Conservation (phyloP, 352 stramenopile genomes). For the Globisporangium radiosum region DNA sequence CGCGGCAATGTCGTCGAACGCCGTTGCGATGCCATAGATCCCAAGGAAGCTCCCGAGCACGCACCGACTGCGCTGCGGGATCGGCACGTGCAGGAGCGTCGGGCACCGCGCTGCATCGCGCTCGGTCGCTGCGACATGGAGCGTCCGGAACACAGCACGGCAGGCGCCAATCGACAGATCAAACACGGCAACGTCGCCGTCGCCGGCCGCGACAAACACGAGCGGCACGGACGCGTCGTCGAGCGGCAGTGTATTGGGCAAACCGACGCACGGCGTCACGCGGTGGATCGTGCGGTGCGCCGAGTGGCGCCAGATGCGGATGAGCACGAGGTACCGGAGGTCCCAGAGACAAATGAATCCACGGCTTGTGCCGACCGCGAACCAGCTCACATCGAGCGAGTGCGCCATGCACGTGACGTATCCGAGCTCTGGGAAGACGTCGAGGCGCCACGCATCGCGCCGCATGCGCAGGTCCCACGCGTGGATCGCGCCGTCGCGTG, state of each 20-base stretch:
- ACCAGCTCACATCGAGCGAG: constrained; percentile 93
- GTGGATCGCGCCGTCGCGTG: constrained; percentile 84
- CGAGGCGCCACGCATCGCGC: constrained; percentile 90
- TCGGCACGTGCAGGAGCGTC: constrained; percentile 66
- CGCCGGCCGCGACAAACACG: constrained; percentile 91
- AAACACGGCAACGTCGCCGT: constrained; percentile 89
- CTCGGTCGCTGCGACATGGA: constrained; percentile 73
- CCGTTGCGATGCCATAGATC: constrained; percentile 74
- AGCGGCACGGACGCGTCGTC: constrained; percentile 81
- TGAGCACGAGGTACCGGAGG: constrained; percentile 92
- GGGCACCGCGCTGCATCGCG: constrained; percentile 69
- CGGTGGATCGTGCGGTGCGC: constrained; percentile 86
- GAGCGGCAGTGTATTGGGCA: constrained; percentile 73
- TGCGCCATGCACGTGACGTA: constrained; percentile 95
- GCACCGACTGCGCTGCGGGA: constrained; percentile 65
- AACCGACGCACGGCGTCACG: constrained; percentile 74
- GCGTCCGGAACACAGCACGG: constrained; percentile 88
- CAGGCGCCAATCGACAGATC: constrained; percentile 88
- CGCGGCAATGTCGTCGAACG: constrained; percentile 79
- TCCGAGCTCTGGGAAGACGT: constrained; percentile 91
- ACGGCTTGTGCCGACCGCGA: constrained; percentile 90
- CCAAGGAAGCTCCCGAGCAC: constrained; percentile 69
- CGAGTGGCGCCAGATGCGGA: constrained; percentile 96
- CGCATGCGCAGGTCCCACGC: constrained; percentile 91
- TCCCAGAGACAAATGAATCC: constrained; percentile 97